Evolutionary conservation across 176 grass and related monocot genomes (phyloP).

Genomic region (Luzula sylvatica): DNA sequence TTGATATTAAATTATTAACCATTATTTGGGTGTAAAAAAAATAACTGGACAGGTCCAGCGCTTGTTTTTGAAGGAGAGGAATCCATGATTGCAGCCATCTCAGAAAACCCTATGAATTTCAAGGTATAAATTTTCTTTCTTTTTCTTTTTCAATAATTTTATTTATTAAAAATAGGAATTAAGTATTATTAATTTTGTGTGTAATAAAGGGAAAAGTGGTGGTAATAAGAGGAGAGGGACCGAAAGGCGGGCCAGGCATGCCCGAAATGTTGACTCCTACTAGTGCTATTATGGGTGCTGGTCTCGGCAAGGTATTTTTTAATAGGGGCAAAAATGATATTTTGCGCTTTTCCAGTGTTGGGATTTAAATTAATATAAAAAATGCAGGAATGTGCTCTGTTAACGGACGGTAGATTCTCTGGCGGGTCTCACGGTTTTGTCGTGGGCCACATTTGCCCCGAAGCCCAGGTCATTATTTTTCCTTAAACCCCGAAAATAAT

Average conservation of each 20-base stretch:
- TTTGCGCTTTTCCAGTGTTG: too few relatives aligned
- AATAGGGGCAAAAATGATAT: too few relatives aligned
- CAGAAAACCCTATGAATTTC: conserved; percentile 66
- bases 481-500: neutral
- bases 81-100: conserved; percentile 79
- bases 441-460: conserved; percentile 94
- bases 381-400: conserved; percentile 74
- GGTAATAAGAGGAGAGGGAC: conserved; percentile 87
- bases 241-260: conserved; percentile 96
- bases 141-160: neutral
- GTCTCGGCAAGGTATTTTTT: conserved; percentile 97
- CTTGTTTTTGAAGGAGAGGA: conserved; percentile 99
- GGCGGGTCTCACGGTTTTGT: conserved; percentile 98
- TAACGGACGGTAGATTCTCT: conserved; percentile 97
- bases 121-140: conserved; percentile 38
- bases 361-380: too few relatives aligned
- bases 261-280: conserved; percentile 99
- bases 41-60: conserved; percentile 46
- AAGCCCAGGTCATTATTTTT: conserved; percentile 59
- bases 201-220: conserved; percentile 57
- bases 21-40: neutral
- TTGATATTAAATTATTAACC: neutral
- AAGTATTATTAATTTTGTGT: conserved; percentile 22
- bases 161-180: neutral
- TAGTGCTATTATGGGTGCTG: conserved; percentile 96